These are phyloP conservation scores for Dentipellis fragilis DNA, from an alignment of 768 basidiomycete species.

Conservation along the genomic window DNA sequence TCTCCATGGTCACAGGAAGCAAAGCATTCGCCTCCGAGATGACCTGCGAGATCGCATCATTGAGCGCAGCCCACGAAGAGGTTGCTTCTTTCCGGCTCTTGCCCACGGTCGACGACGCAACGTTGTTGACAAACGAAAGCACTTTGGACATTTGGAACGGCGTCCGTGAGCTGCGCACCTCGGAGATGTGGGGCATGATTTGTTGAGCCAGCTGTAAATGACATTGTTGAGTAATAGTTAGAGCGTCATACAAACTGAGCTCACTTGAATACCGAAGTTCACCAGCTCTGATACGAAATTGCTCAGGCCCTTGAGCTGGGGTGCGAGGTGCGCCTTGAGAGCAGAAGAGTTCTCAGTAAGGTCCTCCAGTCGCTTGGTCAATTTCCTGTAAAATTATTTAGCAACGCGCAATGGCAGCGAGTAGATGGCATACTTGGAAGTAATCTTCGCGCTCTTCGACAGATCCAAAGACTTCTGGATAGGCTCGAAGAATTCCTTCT, in stretches of 20 bases:
- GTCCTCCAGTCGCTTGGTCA: conserved; percentile 78
- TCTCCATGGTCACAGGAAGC: conserved; percentile 61
- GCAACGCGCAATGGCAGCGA: neutral
- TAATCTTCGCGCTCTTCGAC: conserved; percentile 67
- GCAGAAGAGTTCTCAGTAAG: conserved; percentile 63
- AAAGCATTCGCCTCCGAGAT: conserved; percentile 62
- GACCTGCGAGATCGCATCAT: conserved; percentile 57
- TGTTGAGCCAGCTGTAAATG: conserved; percentile 72
- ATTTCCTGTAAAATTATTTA: conserved; percentile 46
- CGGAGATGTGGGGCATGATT: conserved; percentile 77
- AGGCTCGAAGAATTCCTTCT: conserved; percentile 71
- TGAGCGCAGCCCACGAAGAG: conserved; percentile 72
- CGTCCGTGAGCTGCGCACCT: conserved; percentile 68
- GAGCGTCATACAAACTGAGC: conserved; percentile 15
- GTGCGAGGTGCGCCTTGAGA: conserved; percentile 58
- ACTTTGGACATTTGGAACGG: conserved; percentile 69
- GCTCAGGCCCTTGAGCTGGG: conserved; percentile 64
- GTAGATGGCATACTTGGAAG: conserved; percentile 53
- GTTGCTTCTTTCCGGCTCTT: conserved; percentile 56
- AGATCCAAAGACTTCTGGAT: conserved; percentile 76
- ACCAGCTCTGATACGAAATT: conserved; percentile 71
- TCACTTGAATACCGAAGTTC: conserved; percentile 84
- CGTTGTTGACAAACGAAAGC: conserved; percentile 62
- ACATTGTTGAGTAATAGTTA: neutral
- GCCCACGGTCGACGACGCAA: conserved; percentile 58